These are phyloP conservation scores for Rhizoctonia solani DNA, from an alignment of 1,284 basidiomycete genomes.

Conservation along the genomic window DNA sequence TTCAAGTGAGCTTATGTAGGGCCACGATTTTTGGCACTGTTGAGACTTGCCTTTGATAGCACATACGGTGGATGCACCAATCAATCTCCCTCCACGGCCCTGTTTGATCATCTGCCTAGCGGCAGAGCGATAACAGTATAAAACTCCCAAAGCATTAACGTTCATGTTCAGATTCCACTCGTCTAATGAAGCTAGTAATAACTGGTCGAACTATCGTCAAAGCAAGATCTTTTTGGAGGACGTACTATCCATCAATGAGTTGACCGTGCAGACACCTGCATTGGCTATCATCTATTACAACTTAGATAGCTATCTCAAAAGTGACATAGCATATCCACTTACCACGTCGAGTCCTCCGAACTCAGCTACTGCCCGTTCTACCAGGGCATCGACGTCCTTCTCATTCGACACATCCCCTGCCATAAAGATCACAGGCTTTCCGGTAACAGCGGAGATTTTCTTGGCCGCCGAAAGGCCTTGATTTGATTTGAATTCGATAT, in stretches of 20 bases:
- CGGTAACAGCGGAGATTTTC: conserved; percentile 44
- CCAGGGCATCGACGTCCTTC: conserved; percentile 47
- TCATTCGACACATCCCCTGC: conserved; percentile 48
- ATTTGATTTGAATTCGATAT: conserved; percentile 44
- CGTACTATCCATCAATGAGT: conserved; percentile 39
- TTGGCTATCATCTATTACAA: conserved; percentile 42
- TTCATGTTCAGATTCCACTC: conserved; percentile 39
- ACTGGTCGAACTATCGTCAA: not conserved
- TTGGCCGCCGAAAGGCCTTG: conserved; percentile 44
- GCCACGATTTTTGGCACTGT: too few species aligned
- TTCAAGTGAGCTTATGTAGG: not conserved
- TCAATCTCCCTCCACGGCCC: conserved; percentile 44
- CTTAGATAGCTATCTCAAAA: not conserved
- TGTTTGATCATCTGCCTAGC: conserved; percentile 46
- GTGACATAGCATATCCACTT: conserved; percentile 32
- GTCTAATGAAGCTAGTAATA: conserved; percentile 38
- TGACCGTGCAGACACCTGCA: conserved; percentile 38
- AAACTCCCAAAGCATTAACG: conserved; percentile 41
- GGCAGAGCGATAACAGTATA: conserved; percentile 46
- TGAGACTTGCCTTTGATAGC: conserved; percentile 36
- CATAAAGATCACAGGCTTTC: conserved; percentile 44
- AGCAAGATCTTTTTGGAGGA: conserved; percentile 30
- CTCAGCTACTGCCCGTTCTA: conserved; percentile 44
- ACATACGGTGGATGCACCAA: conserved; percentile 42
- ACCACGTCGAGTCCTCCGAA: conserved; percentile 50